Evolutionary conservation across 2,329 filamentous ascomycete species (phyloP), one percentile per base, ranked within the genome.

Genomic region (Aureobasidium leucospermi): DNA sequence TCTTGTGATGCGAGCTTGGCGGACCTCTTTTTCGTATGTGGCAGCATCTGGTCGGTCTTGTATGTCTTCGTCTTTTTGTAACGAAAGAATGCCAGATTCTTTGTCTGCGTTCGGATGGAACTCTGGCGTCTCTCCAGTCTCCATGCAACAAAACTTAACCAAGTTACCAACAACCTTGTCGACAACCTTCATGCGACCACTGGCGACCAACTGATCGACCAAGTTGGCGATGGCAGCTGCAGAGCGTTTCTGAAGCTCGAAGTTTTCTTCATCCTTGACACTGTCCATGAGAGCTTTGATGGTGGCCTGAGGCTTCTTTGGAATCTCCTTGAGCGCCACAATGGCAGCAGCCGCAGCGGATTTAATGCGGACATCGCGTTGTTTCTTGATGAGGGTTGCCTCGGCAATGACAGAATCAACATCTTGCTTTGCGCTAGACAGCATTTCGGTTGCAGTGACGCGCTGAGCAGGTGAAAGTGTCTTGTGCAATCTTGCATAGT

Each of bases 261-360:
- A 75, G 68, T 95, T 97, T 67, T 96, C 94, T 70, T 99, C 95
- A 39, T 85, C 86, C 75, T 97, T 99, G 69, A 99, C 84, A 68
- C 93, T 97, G 72, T 99, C 94, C 94, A 99, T 99, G 74, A 99
- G 89, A 2, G 86, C 90, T 75, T 96, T 96, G 75, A 99, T 99
- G 11, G 96, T 85, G 16, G 87, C 84, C 63, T 90, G 91, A 9
- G 93, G 91, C 71, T 96, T 97, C 82, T 96, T 97, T 0, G 95
- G 93, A 9, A 96, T 81, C 32, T 88, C 81, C 60, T 86, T 85
- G 75, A 97, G 86, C n/a, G 91, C 88, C 51, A 99, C 88, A 60
- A 97, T 76, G 10, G 92, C 92, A 64, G 89, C 90, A 10, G 93
- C 90, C 19, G 91, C 89, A 6, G 90, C 88, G 15, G 94, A 90